phyloP scores from a whole-genome alignment of 257 asterid species.

The Solanum megistacrolobum region DNA sequence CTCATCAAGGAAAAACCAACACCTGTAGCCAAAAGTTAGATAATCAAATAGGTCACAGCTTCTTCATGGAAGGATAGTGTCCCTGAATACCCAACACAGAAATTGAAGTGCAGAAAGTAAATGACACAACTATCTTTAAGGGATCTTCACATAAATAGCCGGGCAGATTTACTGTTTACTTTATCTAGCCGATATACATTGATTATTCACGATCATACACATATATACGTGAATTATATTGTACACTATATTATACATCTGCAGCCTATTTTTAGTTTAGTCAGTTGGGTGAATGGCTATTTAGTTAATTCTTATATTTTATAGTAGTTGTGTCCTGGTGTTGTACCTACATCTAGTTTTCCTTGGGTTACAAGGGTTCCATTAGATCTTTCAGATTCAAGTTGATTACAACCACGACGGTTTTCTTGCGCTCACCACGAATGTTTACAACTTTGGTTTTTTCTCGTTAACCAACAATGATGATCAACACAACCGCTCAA shows the following conservation, averaged over 20 bases:
- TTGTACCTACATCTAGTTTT: not conserved
- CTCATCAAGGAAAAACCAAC: not conserved
- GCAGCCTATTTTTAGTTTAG: not conserved
- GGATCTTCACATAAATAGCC: not conserved
- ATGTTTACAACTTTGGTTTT: not conserved
- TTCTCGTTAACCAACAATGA: not conserved
- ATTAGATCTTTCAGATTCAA: not conserved
- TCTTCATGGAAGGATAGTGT: not conserved
- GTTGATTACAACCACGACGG: not conserved
- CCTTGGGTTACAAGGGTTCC: not conserved
- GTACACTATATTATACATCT: not conserved
- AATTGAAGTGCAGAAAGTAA: not conserved
- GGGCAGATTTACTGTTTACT: not conserved
- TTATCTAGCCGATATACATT: not conserved
- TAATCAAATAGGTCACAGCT: not conserved
- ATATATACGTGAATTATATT: not conserved
- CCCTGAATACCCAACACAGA: not conserved
- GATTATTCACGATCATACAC: not conserved
- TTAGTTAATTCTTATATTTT: not conserved
- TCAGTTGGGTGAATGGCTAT: not conserved
- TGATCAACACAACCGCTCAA: not conserved
- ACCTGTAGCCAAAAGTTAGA: not conserved
- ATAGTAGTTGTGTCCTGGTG: not conserved
- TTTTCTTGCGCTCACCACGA: not conserved
- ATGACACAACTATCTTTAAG: not conserved